A percentile compares a stretch with the other conserved stretches of the same genome.
Evolutionary conservation across 225 moss, liverwort and hornwort species (phyloP).

Genomic region (Neckera pumila): DNA sequence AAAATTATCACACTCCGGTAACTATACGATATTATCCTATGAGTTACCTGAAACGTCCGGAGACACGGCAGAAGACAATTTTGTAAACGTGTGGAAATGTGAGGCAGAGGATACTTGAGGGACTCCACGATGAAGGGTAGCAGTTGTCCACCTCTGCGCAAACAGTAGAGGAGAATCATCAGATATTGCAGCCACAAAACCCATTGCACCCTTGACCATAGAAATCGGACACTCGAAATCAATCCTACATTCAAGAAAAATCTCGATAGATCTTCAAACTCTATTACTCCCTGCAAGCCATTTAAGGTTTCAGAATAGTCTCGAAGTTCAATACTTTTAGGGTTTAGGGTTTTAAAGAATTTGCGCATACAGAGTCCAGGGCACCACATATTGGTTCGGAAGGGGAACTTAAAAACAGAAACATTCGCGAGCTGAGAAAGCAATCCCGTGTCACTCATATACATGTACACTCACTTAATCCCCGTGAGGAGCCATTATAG

Average conservation of each 20-base stretch:
- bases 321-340: not conserved
- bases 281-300: not conserved
- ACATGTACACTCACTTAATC: not conserved
- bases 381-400: not conserved
- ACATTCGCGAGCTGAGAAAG: not conserved
- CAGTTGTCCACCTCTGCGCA: slow-evolving; percentile 35
- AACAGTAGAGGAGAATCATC: not conserved
- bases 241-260: not conserved
- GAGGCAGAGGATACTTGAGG: slow-evolving; percentile 23
- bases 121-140: slow-evolving; percentile 25
- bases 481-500: not conserved
- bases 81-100: slow-evolving; percentile 11
- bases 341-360: not conserved
- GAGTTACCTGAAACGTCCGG: slow-evolving; percentile 22
- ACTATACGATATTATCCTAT: not conserved
- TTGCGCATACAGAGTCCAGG: not conserved
- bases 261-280: not conserved
- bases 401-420: not conserved
- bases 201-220: not conserved
- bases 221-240: not conserved
- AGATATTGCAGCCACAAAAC: not conserved
- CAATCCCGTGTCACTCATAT: not conserved
- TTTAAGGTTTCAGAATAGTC: not conserved
- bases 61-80: slow-evolving; percentile 19
- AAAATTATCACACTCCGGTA: not conserved